Evolutionary conservation across 805 yeast genomes (phyloP).

Genomic region (Lipomyces mesembrius): DNA sequence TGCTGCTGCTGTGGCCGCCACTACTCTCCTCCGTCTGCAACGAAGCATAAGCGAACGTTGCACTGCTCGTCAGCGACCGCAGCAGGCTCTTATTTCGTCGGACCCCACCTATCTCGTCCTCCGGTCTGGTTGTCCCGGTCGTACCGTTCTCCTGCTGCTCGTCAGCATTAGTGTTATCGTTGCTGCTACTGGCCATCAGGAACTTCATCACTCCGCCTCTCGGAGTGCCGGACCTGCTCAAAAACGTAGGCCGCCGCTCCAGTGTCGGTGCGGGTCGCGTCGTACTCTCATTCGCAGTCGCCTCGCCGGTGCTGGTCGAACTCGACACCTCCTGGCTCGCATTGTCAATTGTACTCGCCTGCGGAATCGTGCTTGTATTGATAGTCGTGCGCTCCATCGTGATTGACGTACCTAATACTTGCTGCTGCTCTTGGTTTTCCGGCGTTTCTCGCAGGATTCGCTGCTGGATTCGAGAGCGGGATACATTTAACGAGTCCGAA

Average conservation of each 20-base stretch:
- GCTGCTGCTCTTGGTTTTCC: slow-evolving; percentile 3
- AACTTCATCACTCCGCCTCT: slow-evolving; percentile 16
- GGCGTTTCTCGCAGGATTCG: neutral
- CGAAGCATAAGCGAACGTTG: slow-evolving; percentile 9
- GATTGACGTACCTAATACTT: slow-evolving; percentile 7
- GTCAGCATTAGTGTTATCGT: neutral
- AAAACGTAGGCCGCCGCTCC: slow-evolving; percentile 7
- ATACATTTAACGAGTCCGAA: slow-evolving; percentile 41
- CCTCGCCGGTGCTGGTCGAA: neutral
- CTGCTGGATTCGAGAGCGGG: slow-evolving; percentile 2
- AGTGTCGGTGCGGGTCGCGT: neutral
- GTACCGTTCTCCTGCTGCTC: neutral
- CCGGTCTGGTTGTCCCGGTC: neutral
- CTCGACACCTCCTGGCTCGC: neutral
- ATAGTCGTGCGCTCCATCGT: slow-evolving; percentile 30
- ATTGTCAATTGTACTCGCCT: neutral
- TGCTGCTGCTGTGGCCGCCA: neutral
- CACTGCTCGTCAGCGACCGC: slow-evolving; percentile 12
- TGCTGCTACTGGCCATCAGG: slow-evolving; percentile 7
- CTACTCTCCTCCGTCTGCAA: neutral
- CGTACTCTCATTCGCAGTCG: neutral
- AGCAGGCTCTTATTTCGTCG: slow-evolving; percentile 8
- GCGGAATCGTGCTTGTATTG: slow-evolving; percentile 11
- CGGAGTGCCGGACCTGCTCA: slow-evolving; percentile 4
- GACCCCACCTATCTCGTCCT: slow-evolving; percentile 10